phyloP scores from a whole-genome alignment of 768 basidiomycete species.

The Phaeolepiota aurea region DNA sequence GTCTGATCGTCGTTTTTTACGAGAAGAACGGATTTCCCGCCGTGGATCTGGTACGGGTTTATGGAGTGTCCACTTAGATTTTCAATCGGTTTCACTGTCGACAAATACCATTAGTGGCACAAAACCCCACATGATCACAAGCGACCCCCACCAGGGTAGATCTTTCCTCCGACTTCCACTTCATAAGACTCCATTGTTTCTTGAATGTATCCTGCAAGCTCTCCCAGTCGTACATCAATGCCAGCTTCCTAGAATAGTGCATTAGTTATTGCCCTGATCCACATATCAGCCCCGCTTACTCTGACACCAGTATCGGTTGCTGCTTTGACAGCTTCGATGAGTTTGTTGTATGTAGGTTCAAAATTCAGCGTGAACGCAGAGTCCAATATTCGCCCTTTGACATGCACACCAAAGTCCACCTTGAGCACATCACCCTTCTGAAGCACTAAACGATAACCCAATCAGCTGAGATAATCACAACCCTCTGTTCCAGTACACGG shows the following conservation, averaged over 20 bases:
- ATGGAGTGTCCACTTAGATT: constrained; percentile 96
- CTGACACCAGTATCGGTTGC: constrained; percentile 90
- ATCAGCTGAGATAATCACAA: constrained; percentile 3
- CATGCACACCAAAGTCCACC: constrained; percentile 96
- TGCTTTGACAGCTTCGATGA: constrained; percentile 87
- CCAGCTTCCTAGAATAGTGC: constrained; percentile 70
- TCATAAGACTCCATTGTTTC: constrained; percentile 99
- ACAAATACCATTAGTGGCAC: constrained; percentile 1
- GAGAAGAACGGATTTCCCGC: constrained; percentile 85
- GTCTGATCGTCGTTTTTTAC: constrained; percentile 86
- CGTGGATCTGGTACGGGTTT: constrained; percentile 85
- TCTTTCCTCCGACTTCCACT: constrained; percentile 83
- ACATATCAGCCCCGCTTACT: constrained; percentile 29
- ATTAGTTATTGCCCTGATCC: neutral
- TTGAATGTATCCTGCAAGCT: constrained; percentile 86
- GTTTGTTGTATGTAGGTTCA: constrained; percentile 82
- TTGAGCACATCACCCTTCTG: constrained; percentile 84
- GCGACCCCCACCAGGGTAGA: constrained; percentile 60
- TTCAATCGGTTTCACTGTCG: constrained; percentile 81
- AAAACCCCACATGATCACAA: neutral
- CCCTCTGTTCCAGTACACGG: no score
- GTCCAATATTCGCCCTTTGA: constrained; percentile 90
- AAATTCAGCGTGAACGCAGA: constrained; percentile 93
- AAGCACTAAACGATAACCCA: constrained; percentile 46
- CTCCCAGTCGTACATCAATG: constrained; percentile 90